phyloP scores from a whole-genome alignment of 208 protist species.

The Tritrichomonas foetus region DNA sequence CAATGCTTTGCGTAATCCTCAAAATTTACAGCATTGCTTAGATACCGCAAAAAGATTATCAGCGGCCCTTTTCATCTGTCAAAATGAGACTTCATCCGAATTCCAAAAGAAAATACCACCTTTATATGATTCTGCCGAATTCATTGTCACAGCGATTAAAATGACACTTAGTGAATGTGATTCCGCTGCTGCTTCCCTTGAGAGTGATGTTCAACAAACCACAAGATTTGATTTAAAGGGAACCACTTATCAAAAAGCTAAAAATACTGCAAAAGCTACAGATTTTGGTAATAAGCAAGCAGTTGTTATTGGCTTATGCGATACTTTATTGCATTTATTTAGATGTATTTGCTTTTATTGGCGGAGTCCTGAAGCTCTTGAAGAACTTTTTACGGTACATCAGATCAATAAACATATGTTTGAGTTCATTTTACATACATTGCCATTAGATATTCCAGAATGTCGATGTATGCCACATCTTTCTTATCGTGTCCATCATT shows the following conservation, averaged over 20 bases:
- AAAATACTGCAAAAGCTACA: background rate
- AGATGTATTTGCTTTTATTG: background rate
- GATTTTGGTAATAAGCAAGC: background rate
- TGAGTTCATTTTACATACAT: no score
- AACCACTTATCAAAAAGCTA: background rate
- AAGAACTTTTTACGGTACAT: no score
- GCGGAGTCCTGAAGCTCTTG: background rate
- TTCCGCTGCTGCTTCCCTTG: background rate
- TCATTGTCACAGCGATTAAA: background rate
- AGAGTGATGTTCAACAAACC: background rate
- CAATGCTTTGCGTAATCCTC: no score
- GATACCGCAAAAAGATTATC: no score
- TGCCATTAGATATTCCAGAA: no score
- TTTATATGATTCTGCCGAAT: background rate
- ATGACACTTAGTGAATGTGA: background rate
- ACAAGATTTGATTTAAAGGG: background rate
- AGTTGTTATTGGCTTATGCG: background rate
- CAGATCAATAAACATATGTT: no score
- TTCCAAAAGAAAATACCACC: no score
- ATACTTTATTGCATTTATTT: background rate
- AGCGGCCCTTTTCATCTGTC: no score
- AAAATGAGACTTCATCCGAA: no score
- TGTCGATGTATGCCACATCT: no score
- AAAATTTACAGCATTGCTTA: no score
- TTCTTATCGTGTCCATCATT: no score